phyloP scores from a whole-genome alignment of 106 monocot genomes.

The Apostasia shenzhenica region DNA sequence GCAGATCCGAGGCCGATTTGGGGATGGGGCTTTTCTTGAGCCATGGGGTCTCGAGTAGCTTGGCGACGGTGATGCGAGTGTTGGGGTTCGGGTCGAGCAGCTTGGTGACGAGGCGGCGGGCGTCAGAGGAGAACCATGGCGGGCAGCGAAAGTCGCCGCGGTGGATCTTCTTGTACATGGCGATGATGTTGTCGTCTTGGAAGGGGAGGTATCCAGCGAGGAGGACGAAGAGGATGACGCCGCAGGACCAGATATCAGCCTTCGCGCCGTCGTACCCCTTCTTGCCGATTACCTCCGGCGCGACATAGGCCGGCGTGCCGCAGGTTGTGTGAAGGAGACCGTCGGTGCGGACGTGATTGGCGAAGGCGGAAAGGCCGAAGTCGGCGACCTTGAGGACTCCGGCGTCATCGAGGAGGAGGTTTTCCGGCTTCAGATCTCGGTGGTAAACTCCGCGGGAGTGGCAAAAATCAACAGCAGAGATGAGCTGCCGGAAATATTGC shows the following conservation, averaged over 20 bases:
- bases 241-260: conserved; percentile 74
- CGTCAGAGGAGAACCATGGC: conserved; percentile 66
- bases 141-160: conserved; percentile 66
- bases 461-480: conserved; percentile 67
- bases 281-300: conserved; percentile 55
- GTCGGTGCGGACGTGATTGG: conserved; percentile 34
- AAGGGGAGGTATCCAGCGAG: conserved; percentile 70
- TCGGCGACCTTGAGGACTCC: conserved; percentile 62
- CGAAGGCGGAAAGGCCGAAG: conserved; percentile 60
- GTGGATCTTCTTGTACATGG: conserved; percentile 67
- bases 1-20: not conserved
- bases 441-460: conserved; percentile 68
- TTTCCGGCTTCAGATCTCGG: conserved; percentile 68
- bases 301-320: conserved; percentile 67
- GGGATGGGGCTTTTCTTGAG: conserved; percentile 23
- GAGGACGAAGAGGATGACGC: conserved; percentile 62
- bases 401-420: conserved; percentile 45
- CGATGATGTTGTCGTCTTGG: conserved; percentile 42
- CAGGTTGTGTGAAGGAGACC: conserved; percentile 66
- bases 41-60: conserved; percentile 53
- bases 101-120: conserved; percentile 41
- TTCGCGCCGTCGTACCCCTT: conserved; percentile 69
- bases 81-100: conserved; percentile 64
- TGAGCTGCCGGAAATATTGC: conserved; percentile 56
- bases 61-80: conserved; percentile 46